Conservation (phyloP, 2,329 filamentous ascomycete species). For the Lachnellula hyalina region DNA sequence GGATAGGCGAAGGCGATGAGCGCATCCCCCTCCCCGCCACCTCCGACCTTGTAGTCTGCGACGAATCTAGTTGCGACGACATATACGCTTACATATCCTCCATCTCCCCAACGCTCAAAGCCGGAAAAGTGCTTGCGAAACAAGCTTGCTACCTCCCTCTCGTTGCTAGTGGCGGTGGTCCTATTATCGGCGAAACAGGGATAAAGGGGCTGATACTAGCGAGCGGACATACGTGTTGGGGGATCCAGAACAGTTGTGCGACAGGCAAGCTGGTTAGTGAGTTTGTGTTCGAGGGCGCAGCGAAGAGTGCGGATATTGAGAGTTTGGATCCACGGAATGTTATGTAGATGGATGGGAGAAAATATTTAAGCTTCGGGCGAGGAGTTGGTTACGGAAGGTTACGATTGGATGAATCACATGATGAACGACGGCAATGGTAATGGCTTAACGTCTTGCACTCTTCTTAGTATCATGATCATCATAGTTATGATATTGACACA, state of each 20-base stretch:
- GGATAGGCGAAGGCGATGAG: conserved; percentile 69
- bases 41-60: conserved; percentile 69
- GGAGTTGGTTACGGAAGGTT: too few species aligned
- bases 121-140: conserved; percentile 63
- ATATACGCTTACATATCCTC: conserved; percentile 71
- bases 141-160: conserved; percentile 90
- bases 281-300: conserved; percentile 67
- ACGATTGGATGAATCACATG: too few species aligned
- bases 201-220: conserved; percentile 74
- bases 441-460: too few species aligned
- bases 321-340: conserved; percentile 63
- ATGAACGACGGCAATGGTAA: too few species aligned
- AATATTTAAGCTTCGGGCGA: background rate
- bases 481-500: too few species aligned
- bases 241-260: conserved; percentile 89
- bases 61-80: conserved; percentile 74
- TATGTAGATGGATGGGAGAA: conserved; percentile 9
- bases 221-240: conserved; percentile 94
- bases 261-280: conserved; percentile 80
- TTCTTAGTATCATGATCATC: too few species aligned
- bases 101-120: conserved; percentile 59
- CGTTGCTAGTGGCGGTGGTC: conserved; percentile 48
- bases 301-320: conserved; percentile 61
- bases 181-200: conserved; percentile 71
- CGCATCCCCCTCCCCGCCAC: conserved; percentile 68